Evolutionary conservation across 495 filamentous ascomycete genomes (phyloP).

Genomic region (Baudoinia panamericana): DNA sequence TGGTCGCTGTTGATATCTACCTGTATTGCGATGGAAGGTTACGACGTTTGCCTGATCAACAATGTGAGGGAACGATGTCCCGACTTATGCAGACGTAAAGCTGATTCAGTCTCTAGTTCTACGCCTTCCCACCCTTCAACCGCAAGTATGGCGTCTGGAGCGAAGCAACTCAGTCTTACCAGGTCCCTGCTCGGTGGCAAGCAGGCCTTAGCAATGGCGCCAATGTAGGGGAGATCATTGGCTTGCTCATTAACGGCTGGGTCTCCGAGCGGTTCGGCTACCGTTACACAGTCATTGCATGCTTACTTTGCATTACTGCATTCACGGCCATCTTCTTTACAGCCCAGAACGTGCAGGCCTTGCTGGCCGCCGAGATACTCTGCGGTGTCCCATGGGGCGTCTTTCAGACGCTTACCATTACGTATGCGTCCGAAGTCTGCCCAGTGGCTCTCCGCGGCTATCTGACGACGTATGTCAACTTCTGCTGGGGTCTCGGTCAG

Average conservation of each 20-base stretch:
- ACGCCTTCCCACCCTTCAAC: slow-evolving; percentile 41
- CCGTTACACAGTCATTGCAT: slow-evolving; percentile 50
- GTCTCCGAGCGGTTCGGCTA: slow-evolving; percentile 67
- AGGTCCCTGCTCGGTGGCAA: slow-evolving; percentile 64
- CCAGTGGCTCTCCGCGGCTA: slow-evolving; percentile 34
- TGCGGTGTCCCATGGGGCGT: slow-evolving; percentile 73
- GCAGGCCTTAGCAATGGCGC: slow-evolving; percentile 59
- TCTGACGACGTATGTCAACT: slow-evolving; percentile 35
- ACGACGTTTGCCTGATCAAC: slow-evolving; percentile 46
- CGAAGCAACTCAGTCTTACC: slow-evolving; percentile 37
- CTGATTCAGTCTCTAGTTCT: slow-evolving; percentile 4
- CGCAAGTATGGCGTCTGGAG: slow-evolving; percentile 46
- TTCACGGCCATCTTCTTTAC: slow-evolving; percentile 71
- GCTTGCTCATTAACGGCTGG: slow-evolving; percentile 62
- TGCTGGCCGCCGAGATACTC: slow-evolving; percentile 62
- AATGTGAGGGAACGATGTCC: slow-evolving; percentile 20
- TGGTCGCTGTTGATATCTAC: slow-evolving; percentile 51
- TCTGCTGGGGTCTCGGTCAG: slow-evolving; percentile 32
- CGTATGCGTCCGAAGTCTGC: slow-evolving; percentile 64
- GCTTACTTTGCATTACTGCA: slow-evolving; percentile 48
- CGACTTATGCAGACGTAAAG: background rate
- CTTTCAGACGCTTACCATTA: slow-evolving; percentile 50
- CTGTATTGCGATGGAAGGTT: slow-evolving; percentile 54
- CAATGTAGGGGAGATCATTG: slow-evolving; percentile 55
- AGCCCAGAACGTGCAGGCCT: slow-evolving; percentile 50